A percentile compares a stretch with the other conserved stretches of the same genome.
These are phyloP conservation scores for Rhexocercosporidium sp. DNA, from an alignment of 2,329 filamentous ascomycete genomes.

Conservation along the genomic window DNA sequence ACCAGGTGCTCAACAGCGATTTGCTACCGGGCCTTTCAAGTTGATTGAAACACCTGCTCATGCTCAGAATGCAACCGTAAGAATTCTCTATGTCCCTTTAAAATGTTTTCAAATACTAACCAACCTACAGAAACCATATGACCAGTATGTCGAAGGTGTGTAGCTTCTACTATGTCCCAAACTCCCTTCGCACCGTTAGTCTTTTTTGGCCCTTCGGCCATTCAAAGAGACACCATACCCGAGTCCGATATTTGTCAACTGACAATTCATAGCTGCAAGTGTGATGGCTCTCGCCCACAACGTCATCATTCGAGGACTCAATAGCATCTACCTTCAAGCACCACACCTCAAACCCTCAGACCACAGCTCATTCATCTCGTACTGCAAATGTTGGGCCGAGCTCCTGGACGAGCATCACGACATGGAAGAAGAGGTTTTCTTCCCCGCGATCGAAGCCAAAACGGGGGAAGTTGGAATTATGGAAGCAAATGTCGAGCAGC, in stretches of 20 bases:
- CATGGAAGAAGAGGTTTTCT: slow-evolving; percentile 46
- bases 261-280: slow-evolving; percentile 10
- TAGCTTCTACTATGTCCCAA: neutral
- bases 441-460: slow-evolving; percentile 46
- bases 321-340: slow-evolving; percentile 45
- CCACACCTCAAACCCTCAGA: slow-evolving; percentile 42
- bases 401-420: slow-evolving; percentile 47
- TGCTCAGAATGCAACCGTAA: slow-evolving; percentile 22
- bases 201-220: too few relatives aligned
- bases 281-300: slow-evolving; percentile 44
- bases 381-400: slow-evolving; percentile 24
- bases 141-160: slow-evolving; percentile 21
- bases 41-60: slow-evolving; percentile 30
- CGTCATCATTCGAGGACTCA: slow-evolving; percentile 45
- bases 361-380: slow-evolving; percentile 40
- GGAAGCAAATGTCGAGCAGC: slow-evolving; percentile 49
- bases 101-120: neutral
- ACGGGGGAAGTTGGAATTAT: slow-evolving; percentile 47
- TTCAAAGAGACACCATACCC: too few relatives aligned
- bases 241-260: neutral
- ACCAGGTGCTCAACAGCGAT: neutral
- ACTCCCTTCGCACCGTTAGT: neutral
- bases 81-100: neutral
- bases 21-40: slow-evolving; percentile 27
- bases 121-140: slow-evolving; percentile 21